Evolutionary conservation across 2,329 filamentous ascomycete genomes (phyloP).

Genomic region (Cephalotrichum gorgonifer): DNA sequence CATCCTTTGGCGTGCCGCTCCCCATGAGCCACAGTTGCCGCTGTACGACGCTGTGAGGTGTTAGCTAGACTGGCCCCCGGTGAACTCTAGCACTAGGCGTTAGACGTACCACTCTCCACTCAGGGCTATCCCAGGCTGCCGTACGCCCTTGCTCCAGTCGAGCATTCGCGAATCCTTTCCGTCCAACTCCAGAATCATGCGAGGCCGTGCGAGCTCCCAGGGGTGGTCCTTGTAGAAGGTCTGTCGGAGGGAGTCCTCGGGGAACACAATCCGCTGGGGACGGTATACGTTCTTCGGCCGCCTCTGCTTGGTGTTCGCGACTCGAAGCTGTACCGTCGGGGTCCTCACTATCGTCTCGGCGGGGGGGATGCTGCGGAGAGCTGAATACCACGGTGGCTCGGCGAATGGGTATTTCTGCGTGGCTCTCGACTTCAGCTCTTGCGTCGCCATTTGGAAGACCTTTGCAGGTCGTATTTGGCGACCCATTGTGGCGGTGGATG

Average conservation of each 20-base stretch:
- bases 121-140: conserved; percentile 64
- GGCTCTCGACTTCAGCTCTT: conserved; percentile 30
- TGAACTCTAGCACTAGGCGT: background rate
- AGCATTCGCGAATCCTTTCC: conserved; percentile 68
- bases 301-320: conserved; percentile 25
- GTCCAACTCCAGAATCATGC: conserved; percentile 73
- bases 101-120: conserved; percentile 71
- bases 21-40: conserved; percentile 80
- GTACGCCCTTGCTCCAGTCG: conserved; percentile 68
- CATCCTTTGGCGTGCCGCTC: conserved; percentile 44
- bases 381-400: conserved; percentile 38
- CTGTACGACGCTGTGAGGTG: conserved; percentile 66
- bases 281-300: conserved; percentile 70
- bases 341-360: conserved; percentile 47
- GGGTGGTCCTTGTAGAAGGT: conserved; percentile 91
- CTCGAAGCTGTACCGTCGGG: conserved; percentile 35
- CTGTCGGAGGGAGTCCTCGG: conserved; percentile 70
- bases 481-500: conserved; percentile 21
- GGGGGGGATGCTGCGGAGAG: conserved; percentile 43
- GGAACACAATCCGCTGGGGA: conserved; percentile 66
- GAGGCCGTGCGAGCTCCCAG: conserved; percentile 88
- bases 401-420: conserved; percentile 21
- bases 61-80: background rate
- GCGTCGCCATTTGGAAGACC: conserved; percentile 34
- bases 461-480: conserved; percentile 34